Evolutionary conservation across 1,284 basidiomycete species (phyloP), one percentile per base, ranked within the genome.

Genomic region (Athelia sp.): DNA sequence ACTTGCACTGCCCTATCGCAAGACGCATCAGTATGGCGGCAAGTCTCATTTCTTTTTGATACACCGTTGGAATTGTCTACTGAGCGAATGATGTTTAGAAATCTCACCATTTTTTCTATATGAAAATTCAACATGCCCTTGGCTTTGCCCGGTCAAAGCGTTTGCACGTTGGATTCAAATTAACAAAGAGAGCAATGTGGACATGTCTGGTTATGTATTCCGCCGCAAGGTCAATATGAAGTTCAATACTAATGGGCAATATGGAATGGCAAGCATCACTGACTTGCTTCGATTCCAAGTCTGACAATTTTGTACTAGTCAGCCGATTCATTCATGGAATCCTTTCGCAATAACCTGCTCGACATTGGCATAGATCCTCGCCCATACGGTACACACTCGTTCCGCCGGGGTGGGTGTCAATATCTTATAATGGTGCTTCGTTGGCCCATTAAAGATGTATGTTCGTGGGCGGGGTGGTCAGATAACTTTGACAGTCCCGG

Each of bases 401-500:
- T 64, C 45, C 52, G 62, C 2, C 50, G 65, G 22, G 63, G 61
- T 42, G 63, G 63, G 2, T 61, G 58, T 40, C 63, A 64, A 51
- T 65, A 50, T 29, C 49, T 55, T 23, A 40, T 49, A 2, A 22
- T 52, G 2, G 42, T 56, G 11, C 36, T 44, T 9, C 50, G 54
- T 1, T 60, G 63, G 63, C 36, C 53, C 8, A 47, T 69, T 0
- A 49, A 57, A 1, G 45, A 54, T 6, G 62, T 70, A 35, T 71
- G 69, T 50, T 60, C 68, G 26, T 71, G 67, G 68, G 66, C 65
- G 24, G 67, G 68, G 2, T 70, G 68, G 69, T 64, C 62, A 13
- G 26, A 29, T 13, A 29, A 29, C 13, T 29, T 29, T 29, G 35
- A 60, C 52, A 0, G 64, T 68, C 19, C 66, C 68, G 47, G 52